Evolutionary conservation across 768 basidiomycete species (phyloP).

Genomic region (Suillus weaverae): DNA sequence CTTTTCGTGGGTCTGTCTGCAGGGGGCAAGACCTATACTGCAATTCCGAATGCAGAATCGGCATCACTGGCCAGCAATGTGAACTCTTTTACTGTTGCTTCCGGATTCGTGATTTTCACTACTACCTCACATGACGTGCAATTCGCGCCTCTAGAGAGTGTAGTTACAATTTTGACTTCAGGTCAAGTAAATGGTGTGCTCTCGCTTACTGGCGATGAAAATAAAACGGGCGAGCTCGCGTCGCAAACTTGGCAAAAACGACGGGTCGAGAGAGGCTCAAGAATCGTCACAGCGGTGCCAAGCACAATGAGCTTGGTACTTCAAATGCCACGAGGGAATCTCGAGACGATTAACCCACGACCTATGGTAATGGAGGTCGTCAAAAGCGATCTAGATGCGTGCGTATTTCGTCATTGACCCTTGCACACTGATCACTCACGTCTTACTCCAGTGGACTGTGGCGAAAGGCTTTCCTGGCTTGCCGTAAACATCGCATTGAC

Average conservation of each 20-base stretch:
- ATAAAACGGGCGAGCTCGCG: slow-evolving; percentile 9
- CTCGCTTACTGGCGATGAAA: slow-evolving; percentile 31
- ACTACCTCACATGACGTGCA: slow-evolving; percentile 78
- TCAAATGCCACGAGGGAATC: slow-evolving; percentile 97
- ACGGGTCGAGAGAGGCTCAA: slow-evolving; percentile 84
- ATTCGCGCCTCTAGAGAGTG: slow-evolving; percentile 59
- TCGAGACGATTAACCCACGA: slow-evolving; percentile 93
- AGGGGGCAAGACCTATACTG: slow-evolving; percentile 64
- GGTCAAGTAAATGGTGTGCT: slow-evolving; percentile 16
- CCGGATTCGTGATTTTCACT: slow-evolving; percentile 82
- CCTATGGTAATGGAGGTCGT: slow-evolving; percentile 89
- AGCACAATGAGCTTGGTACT: slow-evolving; percentile 87
- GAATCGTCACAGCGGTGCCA: slow-evolving; percentile 86
- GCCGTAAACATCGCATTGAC: slow-evolving; percentile 92
- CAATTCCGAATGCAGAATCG: slow-evolving; percentile 31
- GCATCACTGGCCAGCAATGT: slow-evolving; percentile 48
- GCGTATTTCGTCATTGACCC: slow-evolving; percentile 29
- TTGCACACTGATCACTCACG: not conserved
- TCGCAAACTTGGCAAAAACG: slow-evolving; percentile 61
- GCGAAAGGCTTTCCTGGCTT: slow-evolving; percentile 85
- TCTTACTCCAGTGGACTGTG: slow-evolving; percentile 61
- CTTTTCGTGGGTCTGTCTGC: slow-evolving; percentile 65
- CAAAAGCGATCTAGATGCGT: slow-evolving; percentile 72
- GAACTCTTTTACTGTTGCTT: slow-evolving; percentile 73
- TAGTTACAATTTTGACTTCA: slow-evolving; percentile 10